phyloP scores from a whole-genome alignment of 306 rosid genomes.

The Ormosia semicastrata region DNA sequence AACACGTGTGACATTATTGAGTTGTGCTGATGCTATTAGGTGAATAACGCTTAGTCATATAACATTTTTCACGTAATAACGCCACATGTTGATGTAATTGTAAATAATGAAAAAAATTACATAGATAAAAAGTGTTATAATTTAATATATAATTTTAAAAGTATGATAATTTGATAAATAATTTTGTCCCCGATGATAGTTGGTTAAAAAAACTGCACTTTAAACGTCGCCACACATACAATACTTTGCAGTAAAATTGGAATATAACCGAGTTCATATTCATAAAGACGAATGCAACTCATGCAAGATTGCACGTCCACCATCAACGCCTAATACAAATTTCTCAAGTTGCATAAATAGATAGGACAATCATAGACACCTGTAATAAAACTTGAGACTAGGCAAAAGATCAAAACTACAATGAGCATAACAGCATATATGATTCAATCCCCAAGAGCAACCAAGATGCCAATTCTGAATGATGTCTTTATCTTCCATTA shows the following conservation, averaged over 20 bases:
- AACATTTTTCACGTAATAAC: too few relatives aligned
- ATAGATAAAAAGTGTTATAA: too few relatives aligned
- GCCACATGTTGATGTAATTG: too few relatives aligned
- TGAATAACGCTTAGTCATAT: too few relatives aligned
- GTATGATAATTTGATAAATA: too few relatives aligned
- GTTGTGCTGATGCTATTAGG: too few relatives aligned
- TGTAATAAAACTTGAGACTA: slow-evolving; percentile 23
- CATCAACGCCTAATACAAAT: slow-evolving; percentile 3
- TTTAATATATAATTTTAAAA: too few relatives aligned
- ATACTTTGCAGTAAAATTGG: background rate
- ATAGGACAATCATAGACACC: slow-evolving; percentile 19
- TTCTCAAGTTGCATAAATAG: slow-evolving; percentile 25
- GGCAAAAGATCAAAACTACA: slow-evolving; percentile 33
- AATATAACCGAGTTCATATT: background rate
- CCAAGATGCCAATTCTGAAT: background rate
- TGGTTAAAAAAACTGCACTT: too few relatives aligned
- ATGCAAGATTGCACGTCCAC: background rate
- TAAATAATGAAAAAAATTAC: too few relatives aligned
- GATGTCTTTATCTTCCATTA: slow-evolving; percentile 52
- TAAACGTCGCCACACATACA: too few relatives aligned
- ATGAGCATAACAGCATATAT: slow-evolving; percentile 6
- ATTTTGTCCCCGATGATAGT: too few relatives aligned
- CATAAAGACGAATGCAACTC: slow-evolving; percentile 9
- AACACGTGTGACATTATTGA: too few relatives aligned
- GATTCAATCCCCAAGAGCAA: slow-evolving; percentile 12